Base-by-base conservation (phyloP, 192 early-diverging fungal species). In the Mortierella hygrophila region DNA sequence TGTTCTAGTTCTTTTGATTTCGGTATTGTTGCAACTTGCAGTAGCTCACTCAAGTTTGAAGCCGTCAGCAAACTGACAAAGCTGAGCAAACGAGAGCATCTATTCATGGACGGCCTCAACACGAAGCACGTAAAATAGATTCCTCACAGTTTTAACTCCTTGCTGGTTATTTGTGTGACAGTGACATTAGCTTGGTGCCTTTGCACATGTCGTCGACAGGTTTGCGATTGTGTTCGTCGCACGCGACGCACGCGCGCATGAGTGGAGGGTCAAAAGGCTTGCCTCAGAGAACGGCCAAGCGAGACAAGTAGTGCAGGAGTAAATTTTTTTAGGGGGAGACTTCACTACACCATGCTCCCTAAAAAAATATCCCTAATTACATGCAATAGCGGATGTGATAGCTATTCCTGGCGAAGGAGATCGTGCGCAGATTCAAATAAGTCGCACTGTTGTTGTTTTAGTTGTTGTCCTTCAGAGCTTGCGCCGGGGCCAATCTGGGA, bases 21-120 rank as follows among this genome's bases (percentile, higher is more conserved):
- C 3, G 4, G 18, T 52, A 52, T 52, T 15, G 10, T 46, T 46
- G 44, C 0, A 46, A 46, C 49, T 52, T 21, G 49, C 7, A 13
- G 44, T 46, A 13, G 15, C 44, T 15, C 18, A 18, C 49, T 52
- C 49, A 5, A 16, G 49, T 52, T 52, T 52, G 29, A 65, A 26
- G 60, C 29, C 29, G 60, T 65, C 60, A 65, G 29, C 60, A 65
- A 65, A 65, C 60, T 32, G 60, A 65, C 60, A 65, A 65, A 65
- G 60, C 60, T 32, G 60, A 32, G 60, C 29, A 65, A 32, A 65
- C 23, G 60, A 65, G 60, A 65, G 60, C 60, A 65, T 65, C 60
- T 26, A 65, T 65, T 29, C 26, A 65, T 65, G n/a, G 26, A 65
- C 26, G 60, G 60, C 29, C 10, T 29, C 60, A 65, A 32, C 9